Percentiles rank a stretch among this genome's conserved stretches.
phyloP scores from a whole-genome alignment of 371 early-diverging fungal genomes.

The Mucor racemosus region DNA sequence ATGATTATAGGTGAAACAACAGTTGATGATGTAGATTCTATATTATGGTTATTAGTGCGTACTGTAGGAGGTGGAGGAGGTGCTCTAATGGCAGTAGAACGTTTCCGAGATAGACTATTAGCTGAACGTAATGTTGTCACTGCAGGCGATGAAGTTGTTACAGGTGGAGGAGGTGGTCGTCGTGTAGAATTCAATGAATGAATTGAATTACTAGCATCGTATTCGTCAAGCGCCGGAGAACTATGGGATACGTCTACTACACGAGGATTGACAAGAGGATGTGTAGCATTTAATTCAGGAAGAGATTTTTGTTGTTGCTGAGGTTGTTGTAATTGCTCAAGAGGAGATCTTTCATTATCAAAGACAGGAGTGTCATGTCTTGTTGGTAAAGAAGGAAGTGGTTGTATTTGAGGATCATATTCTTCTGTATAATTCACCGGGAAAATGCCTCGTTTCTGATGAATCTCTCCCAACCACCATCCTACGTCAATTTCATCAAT shows the following conservation, averaged over 20 bases:
- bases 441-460: constrained; percentile 71
- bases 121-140: neutral
- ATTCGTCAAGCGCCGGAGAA: neutral
- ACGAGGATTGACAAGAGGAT: constrained; percentile 3
- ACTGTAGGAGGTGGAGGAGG: constrained; percentile 18
- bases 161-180: constrained; percentile 21
- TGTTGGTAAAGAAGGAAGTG: neutral
- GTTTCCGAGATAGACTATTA: constrained; percentile 11
- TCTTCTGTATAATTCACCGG: constrained; percentile 82
- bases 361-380: neutral
- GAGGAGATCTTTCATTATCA: neutral
- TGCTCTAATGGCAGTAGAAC: constrained; percentile 14
- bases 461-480: constrained; percentile 87
- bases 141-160: constrained; percentile 8
- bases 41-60: neutral
- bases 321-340: neutral
- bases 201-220: neutral
- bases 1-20: neutral
- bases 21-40: neutral
- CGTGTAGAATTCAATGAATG: neutral
- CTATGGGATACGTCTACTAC: neutral
- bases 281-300: neutral
- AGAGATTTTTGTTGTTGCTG: neutral
- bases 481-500: constrained; percentile 81
- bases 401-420: constrained; percentile 1